Evolutionary conservation across 768 basidiomycete species (phyloP), one percentile per base, ranked within the genome.

Genomic region (Crepidotus variabilis): DNA sequence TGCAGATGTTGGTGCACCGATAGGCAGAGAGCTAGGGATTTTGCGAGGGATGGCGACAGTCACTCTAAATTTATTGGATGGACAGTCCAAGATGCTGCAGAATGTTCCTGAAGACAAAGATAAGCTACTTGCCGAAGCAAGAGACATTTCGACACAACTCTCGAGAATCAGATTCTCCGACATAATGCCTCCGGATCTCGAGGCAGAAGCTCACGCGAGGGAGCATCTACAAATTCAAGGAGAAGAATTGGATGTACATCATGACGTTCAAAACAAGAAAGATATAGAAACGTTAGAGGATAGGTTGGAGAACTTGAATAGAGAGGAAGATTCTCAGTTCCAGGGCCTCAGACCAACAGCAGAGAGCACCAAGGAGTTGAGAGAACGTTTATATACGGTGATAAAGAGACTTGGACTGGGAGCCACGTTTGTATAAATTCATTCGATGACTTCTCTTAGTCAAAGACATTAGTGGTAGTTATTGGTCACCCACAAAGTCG

Each of bases 181-280:
- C 57, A 79, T 96, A 48, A 83, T 80, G 13, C 90, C 91, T 2
- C 78, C 76, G 21, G 92, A 96, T 72, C 56, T 83, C 8, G 87
- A 95, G 63, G 89, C 92, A 0, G 85, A 90, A 63, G 79, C 76
- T 51, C 94, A 96, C 68, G 88, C 87, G 21, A 75, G 75, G 47
- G 82, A 88, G 56, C 88, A 90, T 64, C 68, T 86, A 10, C 78
- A 78, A 48, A 57, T 64, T n/a, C 59, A 62, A 34, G 76, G 75
- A 58, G 69, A 66, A 20, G 71, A 64, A 20, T 63, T 74, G 58
- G 72, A 72, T 18, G 66, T 70, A 20, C 70, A 69, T 52, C 77
- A 81, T 50, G 78, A 79, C 56, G 56, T 81, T 39, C 66, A 69
- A 52, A 76, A 76, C 36, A 83, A 76, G 61, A 69, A 72, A 52